These are phyloP conservation scores for Penicillium taxi DNA, from an alignment of 495 filamentous ascomycete genomes.

Conservation along the genomic window DNA sequence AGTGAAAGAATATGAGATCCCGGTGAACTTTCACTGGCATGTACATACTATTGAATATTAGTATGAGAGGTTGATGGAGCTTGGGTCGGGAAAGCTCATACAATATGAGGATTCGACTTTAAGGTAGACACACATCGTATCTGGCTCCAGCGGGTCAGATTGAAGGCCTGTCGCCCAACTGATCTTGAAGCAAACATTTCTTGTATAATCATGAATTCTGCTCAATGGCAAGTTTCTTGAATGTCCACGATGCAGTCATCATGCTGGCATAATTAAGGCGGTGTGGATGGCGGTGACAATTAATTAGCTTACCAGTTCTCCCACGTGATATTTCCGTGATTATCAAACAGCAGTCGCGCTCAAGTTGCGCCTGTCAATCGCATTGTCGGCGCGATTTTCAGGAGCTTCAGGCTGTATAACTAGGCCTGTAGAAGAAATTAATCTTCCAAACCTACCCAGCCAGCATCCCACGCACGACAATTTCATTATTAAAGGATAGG, in stretches of 20 bases:
- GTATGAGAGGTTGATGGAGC: conserved; percentile 9
- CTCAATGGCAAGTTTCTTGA: not conserved
- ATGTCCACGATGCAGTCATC: conserved; percentile 8
- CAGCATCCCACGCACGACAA: too few relatives aligned
- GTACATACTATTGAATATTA: conserved; percentile 55
- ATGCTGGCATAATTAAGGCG: conserved; percentile 12
- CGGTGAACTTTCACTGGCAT: conserved; percentile 42
- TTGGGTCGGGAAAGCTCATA: conserved; percentile 16
- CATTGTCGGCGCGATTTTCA: conserved; percentile 2
- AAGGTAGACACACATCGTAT: conserved; percentile 44
- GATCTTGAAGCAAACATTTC: conserved; percentile 24
- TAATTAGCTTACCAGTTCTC: not conserved
- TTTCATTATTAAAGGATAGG: too few relatives aligned
- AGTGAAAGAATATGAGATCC: conserved; percentile 58
- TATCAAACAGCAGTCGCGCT: not conserved
- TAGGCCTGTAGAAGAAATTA: too few relatives aligned
- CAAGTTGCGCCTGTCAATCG: conserved; percentile 9
- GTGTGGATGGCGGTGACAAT: conserved; percentile 9
- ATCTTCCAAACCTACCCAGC: too few relatives aligned
- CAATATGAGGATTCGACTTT: conserved; percentile 47
- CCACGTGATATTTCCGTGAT: not conserved
- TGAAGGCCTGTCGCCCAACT: conserved; percentile 14
- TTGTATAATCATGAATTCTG: conserved; percentile 1
- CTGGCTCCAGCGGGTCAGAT: conserved; percentile 20
- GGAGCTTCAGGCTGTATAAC: conserved; percentile 6